Evolutionary conservation across 148 eudicot genomes (phyloP), one percentile per base, ranked within the genome.

Genomic region (Rhododendron henanense): DNA sequence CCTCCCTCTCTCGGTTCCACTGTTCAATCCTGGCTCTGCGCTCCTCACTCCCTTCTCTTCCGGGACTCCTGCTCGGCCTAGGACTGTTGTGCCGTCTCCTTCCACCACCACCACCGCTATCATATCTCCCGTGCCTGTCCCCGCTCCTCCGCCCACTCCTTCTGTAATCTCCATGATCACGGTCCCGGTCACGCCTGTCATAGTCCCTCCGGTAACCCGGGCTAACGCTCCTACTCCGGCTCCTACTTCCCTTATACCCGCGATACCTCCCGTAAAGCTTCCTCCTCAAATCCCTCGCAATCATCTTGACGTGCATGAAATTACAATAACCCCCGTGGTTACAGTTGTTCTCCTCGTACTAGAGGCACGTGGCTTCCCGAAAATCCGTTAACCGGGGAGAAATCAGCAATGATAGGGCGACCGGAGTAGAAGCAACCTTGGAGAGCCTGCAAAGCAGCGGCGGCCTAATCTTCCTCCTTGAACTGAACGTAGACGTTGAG

Each of bases 291-390:
- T 92, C 95, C 90, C 93, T 90, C 79, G 93, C 91, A 75, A 93
- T 93, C 91, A 88, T 91, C 88, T 94, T 94, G 28, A 94, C 90
- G 83, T 94, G 96, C 96, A 94, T 94, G 83, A 94, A 94, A 80
- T 94, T 94, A 76, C 95, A 94, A 71, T 94, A 93, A 10, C 96
- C 98, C 23, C 98, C 96, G 9, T 96, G 93, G 79, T 93, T 94
- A 84, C 98, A 94, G 28, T 84, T 91, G 80, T 94, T 92, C 85
- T 94, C 98, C 88, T 94, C 98, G 82, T 79, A 94, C 83, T 94
- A 96, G 83, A 93, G 51, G 18, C 98, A 94, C 1, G 98, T 93
- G 1, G 96, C 98, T 87, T 94, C 98, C 0, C 96, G 92, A 18
- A 94, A 94, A 83, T 94, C 95, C 4, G 97, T 93, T 93, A 28